Percentiles rank a stretch among this genome's conserved stretches.
phyloP scores from a whole-genome alignment of 2,329 filamentous ascomycete species.

The Neonectria coccinea region DNA sequence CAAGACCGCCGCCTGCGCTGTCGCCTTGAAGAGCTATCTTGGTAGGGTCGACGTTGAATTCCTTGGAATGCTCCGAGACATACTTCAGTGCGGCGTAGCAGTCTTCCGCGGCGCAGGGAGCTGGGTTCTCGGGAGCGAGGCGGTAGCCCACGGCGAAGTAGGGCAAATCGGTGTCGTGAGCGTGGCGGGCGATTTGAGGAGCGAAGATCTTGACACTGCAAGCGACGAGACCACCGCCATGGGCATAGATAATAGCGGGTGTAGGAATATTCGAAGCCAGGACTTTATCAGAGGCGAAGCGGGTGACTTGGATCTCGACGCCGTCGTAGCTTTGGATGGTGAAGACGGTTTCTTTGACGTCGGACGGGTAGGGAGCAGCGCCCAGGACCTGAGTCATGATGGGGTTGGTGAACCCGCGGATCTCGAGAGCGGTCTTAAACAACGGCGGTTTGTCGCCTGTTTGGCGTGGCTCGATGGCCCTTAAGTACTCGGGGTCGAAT shows the following conservation, averaged over 20 bases:
- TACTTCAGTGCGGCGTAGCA: constrained; percentile 48
- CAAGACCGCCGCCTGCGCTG: constrained; percentile 40
- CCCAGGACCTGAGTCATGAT: constrained; percentile 12
- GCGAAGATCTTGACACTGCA: constrained; percentile 45
- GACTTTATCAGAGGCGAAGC: constrained; percentile 25
- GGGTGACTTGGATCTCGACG: constrained; percentile 30
- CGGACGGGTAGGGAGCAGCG: constrained; percentile 3
- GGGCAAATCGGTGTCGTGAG: constrained; percentile 46
- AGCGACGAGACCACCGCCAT: constrained; percentile 56
- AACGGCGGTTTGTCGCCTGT: constrained; percentile 11
- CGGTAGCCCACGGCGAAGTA: constrained; percentile 57
- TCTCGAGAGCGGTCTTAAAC: constrained; percentile 18
- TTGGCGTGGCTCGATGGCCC: background rate
- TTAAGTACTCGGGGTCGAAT: constrained; percentile 27
- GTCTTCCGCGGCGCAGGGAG: constrained; percentile 53
- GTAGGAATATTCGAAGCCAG: background rate
- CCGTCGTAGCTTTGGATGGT: constrained; percentile 34
- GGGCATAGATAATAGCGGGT: constrained; percentile 51
- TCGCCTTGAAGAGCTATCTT: constrained; percentile 40
- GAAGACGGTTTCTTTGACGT: constrained; percentile 28
- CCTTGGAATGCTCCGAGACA: constrained; percentile 37
- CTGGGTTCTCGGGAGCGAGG: constrained; percentile 55
- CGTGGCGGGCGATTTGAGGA: constrained; percentile 41
- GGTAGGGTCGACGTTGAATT: constrained; percentile 37
- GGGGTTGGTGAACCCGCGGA: constrained; percentile 18